Evolutionary conservation across 345 rosid species (phyloP).

Genomic region (Lenwebbia sp.): DNA sequence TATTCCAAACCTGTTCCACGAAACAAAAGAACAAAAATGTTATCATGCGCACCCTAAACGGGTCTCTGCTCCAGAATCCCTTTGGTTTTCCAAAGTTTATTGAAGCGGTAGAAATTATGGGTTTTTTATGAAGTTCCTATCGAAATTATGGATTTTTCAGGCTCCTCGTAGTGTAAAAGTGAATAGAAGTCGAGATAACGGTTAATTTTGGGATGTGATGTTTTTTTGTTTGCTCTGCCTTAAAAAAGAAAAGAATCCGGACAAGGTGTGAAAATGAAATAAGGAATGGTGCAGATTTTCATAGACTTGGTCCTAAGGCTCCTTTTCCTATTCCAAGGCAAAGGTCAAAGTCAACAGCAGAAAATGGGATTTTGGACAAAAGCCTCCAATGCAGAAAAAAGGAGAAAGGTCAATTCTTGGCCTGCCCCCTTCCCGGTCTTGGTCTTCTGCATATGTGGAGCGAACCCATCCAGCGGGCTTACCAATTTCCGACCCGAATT

Average conservation of each 20-base stretch:
- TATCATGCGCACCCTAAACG: no score
- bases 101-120: background rate
- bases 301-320: background rate
- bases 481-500: background rate
- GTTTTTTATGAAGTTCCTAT: background rate
- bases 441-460: background rate
- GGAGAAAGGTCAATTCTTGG: background rate
- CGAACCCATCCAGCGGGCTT: background rate
- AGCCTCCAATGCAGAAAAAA: background rate
- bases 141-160: background rate
- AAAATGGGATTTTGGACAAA: no score
- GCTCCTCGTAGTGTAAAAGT: background rate
- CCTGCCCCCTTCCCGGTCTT: background rate
- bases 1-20: no score
- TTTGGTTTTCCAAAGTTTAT: no score
- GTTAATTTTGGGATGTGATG: background rate
- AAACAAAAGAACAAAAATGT: no score
- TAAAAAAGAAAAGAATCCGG: background rate
- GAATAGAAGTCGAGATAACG: background rate
- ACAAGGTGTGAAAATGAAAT: background rate
- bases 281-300: background rate
- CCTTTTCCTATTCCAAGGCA: background rate
- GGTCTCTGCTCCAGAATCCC: no score
- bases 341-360: background rate
- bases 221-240: background rate